phyloP scores from a whole-genome alignment of 306 rosid species.

The cucumber (Cucumis sativus) region DNA sequence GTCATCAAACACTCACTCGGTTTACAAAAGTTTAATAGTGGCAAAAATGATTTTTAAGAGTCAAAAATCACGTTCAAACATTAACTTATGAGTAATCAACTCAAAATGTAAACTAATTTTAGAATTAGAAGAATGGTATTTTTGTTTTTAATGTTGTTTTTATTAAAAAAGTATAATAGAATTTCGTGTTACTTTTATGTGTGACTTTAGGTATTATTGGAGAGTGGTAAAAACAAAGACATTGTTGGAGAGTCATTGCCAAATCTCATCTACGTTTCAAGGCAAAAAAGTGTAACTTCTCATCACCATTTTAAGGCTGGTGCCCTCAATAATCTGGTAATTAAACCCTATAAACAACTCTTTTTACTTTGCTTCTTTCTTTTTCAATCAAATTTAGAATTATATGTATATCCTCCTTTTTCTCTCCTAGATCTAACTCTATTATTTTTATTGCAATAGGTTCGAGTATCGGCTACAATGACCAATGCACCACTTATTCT shows the following conservation, averaged over 20 bases:
- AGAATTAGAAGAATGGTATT: too few species aligned
- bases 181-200: background rate
- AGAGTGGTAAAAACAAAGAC: slow-evolving; percentile 18
- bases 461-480: slow-evolving; percentile 34
- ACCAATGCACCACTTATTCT: slow-evolving; percentile 30
- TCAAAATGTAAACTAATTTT: too few species aligned
- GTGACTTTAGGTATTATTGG: slow-evolving; percentile 18
- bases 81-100: too few species aligned
- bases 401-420: too few species aligned
- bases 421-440: background rate
- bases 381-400: too few species aligned
- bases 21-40: too few species aligned
- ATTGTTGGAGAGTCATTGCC: slow-evolving; percentile 15
- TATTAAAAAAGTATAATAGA: too few species aligned
- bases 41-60: too few species aligned
- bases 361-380: background rate
- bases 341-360: background rate
- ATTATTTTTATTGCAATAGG: slow-evolving; percentile 5
- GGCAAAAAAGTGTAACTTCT: slow-evolving; percentile 21
- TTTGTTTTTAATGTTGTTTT: too few species aligned
- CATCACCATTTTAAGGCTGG: slow-evolving; percentile 37
- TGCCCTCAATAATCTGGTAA: slow-evolving; percentile 35
- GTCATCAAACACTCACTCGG: too few species aligned
- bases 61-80: too few species aligned
- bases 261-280: slow-evolving; percentile 27